Evolutionary conservation across 1,139 yeast genomes (phyloP), one percentile per base, ranked within the genome.

Genomic region (Scheffersomyces parashehatae): DNA sequence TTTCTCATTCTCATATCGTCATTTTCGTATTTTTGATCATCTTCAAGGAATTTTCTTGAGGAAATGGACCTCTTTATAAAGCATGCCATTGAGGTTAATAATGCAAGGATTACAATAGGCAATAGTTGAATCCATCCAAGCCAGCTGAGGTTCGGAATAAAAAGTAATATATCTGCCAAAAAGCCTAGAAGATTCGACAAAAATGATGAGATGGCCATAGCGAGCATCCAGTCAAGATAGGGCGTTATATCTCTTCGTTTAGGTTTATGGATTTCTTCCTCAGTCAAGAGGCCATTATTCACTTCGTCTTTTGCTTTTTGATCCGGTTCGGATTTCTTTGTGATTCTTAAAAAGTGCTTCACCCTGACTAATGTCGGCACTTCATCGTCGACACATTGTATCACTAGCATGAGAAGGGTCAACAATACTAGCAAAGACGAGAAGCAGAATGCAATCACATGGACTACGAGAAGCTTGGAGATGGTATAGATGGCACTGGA

Each of bases 111-210:
- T 28, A 71, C 58, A 3, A 72, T 65, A 3, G 79, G 78, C 6
- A 70, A 52, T 29, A 74, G 54, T 48, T 74, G 77, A 34, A 73
- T 49, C 79, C 79, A 74, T 9, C 79, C 79, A 38, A 73, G 53
- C 45, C 62, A 73, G 38, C 72, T 65, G 29, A 74, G 55, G 44
- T 65, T 60, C 6, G 78, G 77, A 6, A 67, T 63, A 45, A 74
- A 74, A 3, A 74, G 54, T 10, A 74, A 53, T 20, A 74, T 65
- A 46, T 74, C 79, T 1, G 73, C 70, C 35, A 74, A 54, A 37
- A 74, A 65, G 6, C 73, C 78, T 29, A 74, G 55, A 24, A 74
- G 56, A 0, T 71, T 65, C 47, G 68, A 64, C 20, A 74, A 51
- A 45, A 75, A 72, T 14, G 74, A 64, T 6, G 68, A 48, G 14